Evolutionary conservation across 1,139 yeast species (phyloP), one percentile per base, ranked within the genome.

Genomic region (Lodderomyces elongisporus): DNA sequence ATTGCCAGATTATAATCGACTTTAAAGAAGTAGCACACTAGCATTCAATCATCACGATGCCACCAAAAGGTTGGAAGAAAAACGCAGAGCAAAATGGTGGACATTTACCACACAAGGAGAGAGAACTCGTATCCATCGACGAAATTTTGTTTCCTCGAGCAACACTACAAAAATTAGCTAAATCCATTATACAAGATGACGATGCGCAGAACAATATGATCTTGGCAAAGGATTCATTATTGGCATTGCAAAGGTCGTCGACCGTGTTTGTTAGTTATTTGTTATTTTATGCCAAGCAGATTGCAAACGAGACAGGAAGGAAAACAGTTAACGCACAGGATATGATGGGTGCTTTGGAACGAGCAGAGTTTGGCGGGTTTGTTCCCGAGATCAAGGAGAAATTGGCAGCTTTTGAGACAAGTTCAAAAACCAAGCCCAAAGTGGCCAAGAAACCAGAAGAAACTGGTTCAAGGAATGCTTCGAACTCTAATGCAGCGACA

Each of bases 21-120:
- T n/a, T n/a, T n/a, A n/a, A n/a, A n/a, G n/a, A n/a, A n/a, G n/a
- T n/a, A n/a, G n/a, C n/a, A n/a, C n/a, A n/a, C n/a, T n/a, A n/a
- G n/a, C n/a, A n/a, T n/a, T 18, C 22, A 47, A 31, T 28, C n/a
- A n/a, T n/a, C n/a, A n/a, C n/a, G 10, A 81, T 81, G 91, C 88
- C 91, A 41, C 88, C 88, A 51, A 81, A 81, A 55, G 87, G 88
- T 30, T 80, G 87, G 88, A 79, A 84, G 61, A 81, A 79, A 51
- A 81, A 77, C 49, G 77, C 81, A 1, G 85, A 78, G 35, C 85
- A 83, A 5, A 70, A 74, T 26, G 14, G 9, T 13, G 8, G 9
- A n/a, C 80, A 80, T 1, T 65, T 52, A 31, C 63, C 77, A 6
- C 64, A 63, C n/a, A 67, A 70, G 36, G 80, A 77, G 22, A 63